These are phyloP conservation scores for Geotrichum klebahnii DNA, from an alignment of 1,139 yeast species.

Conservation along the genomic window DNA sequence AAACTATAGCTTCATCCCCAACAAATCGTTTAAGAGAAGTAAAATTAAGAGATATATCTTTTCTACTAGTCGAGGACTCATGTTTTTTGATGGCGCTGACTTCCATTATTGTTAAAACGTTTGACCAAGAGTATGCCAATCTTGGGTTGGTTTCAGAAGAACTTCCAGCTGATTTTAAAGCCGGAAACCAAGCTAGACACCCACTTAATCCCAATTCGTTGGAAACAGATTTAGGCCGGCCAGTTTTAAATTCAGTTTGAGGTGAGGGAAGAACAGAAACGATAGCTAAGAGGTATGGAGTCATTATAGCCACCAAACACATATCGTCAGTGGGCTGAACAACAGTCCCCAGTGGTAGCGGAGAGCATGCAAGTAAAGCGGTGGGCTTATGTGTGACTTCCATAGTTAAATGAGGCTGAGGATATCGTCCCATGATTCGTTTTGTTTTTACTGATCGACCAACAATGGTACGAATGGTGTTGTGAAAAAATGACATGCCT, in stretches of 20 bases:
- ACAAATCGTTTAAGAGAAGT: constrained; percentile 48
- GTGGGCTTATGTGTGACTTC: constrained; percentile 29
- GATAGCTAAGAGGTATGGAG: constrained; percentile 50
- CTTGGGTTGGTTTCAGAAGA: constrained; percentile 40
- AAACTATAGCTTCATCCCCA: constrained; percentile 47
- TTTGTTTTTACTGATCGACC: constrained; percentile 50
- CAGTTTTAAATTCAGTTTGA: constrained; percentile 52
- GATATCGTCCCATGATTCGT: constrained; percentile 53
- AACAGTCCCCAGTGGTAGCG: constrained; percentile 54
- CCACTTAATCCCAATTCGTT: constrained; percentile 44
- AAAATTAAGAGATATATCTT: constrained; percentile 40
- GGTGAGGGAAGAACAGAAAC: constrained; percentile 54
- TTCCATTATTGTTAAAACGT: constrained; percentile 54
- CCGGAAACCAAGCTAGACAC: constrained; percentile 59
- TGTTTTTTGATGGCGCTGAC: constrained; percentile 45
- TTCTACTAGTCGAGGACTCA: constrained; percentile 29
- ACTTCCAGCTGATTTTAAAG: constrained; percentile 34
- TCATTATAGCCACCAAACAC: constrained; percentile 61
- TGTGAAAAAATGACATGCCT: constrained; percentile 60
- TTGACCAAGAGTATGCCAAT: constrained; percentile 66
- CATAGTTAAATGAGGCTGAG: constrained; percentile 21
- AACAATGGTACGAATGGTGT: constrained; percentile 53
- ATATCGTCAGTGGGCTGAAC: constrained; percentile 51
- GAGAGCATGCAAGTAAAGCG: constrained; percentile 43
- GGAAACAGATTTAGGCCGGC: constrained; percentile 44